Evolutionary conservation across 2,329 filamentous ascomycete species (phyloP), one percentile per base, ranked within the genome.

Genomic region (Nemania abortiva): DNA sequence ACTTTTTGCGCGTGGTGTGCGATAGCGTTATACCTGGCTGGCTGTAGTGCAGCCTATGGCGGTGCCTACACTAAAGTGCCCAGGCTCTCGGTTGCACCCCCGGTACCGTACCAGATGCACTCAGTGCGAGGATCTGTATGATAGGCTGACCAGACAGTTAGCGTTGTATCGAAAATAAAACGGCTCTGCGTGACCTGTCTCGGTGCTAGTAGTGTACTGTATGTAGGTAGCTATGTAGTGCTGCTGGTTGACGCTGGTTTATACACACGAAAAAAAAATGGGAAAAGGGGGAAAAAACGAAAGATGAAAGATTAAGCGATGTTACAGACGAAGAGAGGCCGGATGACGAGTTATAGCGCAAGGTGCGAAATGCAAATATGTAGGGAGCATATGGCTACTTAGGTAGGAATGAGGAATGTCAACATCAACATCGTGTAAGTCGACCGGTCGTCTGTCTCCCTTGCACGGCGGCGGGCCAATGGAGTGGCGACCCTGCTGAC

Each of bases 311-410:
- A 42, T 11, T 15, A 15, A 42, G 39, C 39, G 15, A 42, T 42
- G 39, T 6, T 42, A 18, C 39, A 49, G 47, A 49, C 3, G 15
- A 24, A n/a, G 37, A 54, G 20, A 18, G 24, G 50, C 20, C 18
- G 29, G 68, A 68, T 65, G 70, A 66, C 69, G 71, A 65, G 67
- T 60, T 53, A 59, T 66, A 57, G 63, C 6, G 60, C 11, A 57
- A n/a, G 42, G 52, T 34, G n/a, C 37, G 27, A 49, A 24, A 55
- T 20, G 34, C 58, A 54, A 24, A 49, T 49, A 49, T 10, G 47
- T 49, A 49, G 24, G 24, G 24, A 27, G 20, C 47, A 49, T 42
- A 42, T 42, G 39, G 39, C n/a, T 49, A n/a, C n/a, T n/a, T n/a
- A 37, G 11, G 34, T 9, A 37, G 34, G 15, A 37, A 20, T 11